Conservation (phyloP, 192 early-diverging fungal genomes). For the Chytriomyces sp. region DNA sequence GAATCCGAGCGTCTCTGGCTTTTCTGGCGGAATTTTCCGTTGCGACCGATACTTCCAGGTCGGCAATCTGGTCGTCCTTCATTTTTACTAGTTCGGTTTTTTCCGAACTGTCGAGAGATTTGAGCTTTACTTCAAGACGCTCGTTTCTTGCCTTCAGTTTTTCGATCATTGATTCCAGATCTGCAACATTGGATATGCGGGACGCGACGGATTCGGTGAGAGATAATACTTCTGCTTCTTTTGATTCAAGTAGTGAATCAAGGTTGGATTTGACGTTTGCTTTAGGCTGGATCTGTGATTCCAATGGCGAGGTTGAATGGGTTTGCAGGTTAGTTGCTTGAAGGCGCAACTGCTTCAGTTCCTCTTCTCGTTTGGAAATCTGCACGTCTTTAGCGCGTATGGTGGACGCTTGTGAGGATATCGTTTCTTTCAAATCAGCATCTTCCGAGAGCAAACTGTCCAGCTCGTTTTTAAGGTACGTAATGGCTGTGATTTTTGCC, state of each 20-base stretch:
- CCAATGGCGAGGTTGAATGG: no score
- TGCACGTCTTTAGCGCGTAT: no score
- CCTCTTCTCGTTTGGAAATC: no score
- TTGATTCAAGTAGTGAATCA: no score
- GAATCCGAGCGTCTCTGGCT: background rate
- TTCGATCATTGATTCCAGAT: conserved; percentile 7
- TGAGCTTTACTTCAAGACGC: background rate
- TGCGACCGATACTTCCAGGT: background rate
- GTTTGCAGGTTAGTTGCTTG: background rate
- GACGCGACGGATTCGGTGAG: no score
- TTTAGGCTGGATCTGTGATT: no score
- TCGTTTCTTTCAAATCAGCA: background rate
- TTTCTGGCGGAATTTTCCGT: background rate
- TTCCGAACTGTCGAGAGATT: background rate
- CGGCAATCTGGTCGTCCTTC: background rate
- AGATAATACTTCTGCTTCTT: no score
- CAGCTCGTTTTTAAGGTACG: background rate
- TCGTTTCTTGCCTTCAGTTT: conserved; percentile 23
- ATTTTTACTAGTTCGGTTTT: background rate
- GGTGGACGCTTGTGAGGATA: no score
- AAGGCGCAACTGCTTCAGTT: background rate
- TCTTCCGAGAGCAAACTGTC: background rate
- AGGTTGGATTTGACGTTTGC: no score
- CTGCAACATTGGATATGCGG: background rate
- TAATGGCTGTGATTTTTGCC: background rate